Evolutionary conservation across 495 filamentous ascomycete genomes (phyloP).

Genomic region (Copromyces sp.): DNA sequence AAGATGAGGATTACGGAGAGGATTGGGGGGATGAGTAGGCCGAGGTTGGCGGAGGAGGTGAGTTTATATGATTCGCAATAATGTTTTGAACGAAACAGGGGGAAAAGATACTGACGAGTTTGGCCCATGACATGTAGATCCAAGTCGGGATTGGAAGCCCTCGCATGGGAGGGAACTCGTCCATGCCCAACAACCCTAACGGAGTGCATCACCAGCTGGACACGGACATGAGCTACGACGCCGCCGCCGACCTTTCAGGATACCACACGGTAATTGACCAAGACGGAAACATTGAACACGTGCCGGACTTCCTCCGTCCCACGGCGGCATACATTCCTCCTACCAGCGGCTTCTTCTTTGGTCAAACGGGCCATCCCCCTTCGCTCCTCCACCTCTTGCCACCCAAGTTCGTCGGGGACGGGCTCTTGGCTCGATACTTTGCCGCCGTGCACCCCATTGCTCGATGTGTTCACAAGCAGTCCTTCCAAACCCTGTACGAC

Average conservation of each 20-base stretch:
- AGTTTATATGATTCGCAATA: slow-evolving; percentile 2
- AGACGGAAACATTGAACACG: neutral
- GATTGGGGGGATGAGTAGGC: slow-evolving; percentile 49
- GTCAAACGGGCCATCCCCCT: slow-evolving; percentile 34
- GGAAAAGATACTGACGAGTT: neutral
- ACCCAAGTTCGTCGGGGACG: slow-evolving; percentile 36
- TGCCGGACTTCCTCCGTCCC: slow-evolving; percentile 40
- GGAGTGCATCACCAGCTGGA: neutral
- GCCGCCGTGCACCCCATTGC: slow-evolving; percentile 55
- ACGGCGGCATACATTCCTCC: slow-evolving; percentile 45
- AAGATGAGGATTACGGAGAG: slow-evolving; percentile 64
- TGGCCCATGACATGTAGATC: slow-evolving; percentile 7
- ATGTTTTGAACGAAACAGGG: neutral
- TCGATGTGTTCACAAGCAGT: slow-evolving; percentile 51
- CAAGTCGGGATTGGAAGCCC: slow-evolving; percentile 13
- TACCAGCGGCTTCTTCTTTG: slow-evolving; percentile 60
- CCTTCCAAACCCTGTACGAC: slow-evolving; percentile 51
- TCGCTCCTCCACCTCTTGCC: slow-evolving; percentile 49
- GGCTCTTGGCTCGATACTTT: slow-evolving; percentile 55
- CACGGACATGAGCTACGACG: neutral
- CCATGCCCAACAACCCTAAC: neutral
- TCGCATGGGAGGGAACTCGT: neutral
- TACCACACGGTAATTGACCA: neutral
- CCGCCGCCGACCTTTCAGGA: no score
- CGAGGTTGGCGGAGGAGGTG: slow-evolving; percentile 59